Conservation (phyloP, 257 asterid genomes). For the Thymus quinquecostatus region DNA sequence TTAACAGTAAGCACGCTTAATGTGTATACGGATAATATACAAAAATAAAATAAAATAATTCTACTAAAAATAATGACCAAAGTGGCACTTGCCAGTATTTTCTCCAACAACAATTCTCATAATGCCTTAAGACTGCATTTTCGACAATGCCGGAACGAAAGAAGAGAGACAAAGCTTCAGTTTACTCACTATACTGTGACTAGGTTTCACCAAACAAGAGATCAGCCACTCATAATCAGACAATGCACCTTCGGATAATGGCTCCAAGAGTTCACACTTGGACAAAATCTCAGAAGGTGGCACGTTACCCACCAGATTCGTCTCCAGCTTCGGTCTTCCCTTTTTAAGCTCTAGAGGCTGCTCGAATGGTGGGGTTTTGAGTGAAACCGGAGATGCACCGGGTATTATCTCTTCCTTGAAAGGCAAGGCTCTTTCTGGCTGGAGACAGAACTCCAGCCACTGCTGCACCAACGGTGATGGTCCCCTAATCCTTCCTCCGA, state of each 20-base stretch:
- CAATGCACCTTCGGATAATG: constrained; percentile 64
- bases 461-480: constrained; percentile 80
- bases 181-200: constrained; percentile 30
- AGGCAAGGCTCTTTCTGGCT: constrained; percentile 64
- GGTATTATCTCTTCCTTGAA: constrained; percentile 63
- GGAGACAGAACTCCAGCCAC: constrained; percentile 92
- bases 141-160: constrained; percentile 34
- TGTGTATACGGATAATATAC: too few relatives aligned
- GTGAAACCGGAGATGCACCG: constrained; percentile 78
- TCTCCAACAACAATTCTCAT: background rate
- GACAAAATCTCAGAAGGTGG: constrained; percentile 79
- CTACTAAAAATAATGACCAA: too few relatives aligned
- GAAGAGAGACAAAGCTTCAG: constrained; percentile 36
- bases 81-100: background rate
- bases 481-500: constrained; percentile 89
- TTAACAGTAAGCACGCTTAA: too few relatives aligned
- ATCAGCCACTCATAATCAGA: constrained; percentile 73
- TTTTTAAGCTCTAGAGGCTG: constrained; percentile 35
- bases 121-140: constrained; percentile 37
- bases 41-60: too few relatives aligned
- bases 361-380: constrained; percentile 36
- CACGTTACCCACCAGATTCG: constrained; percentile 58
- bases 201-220: constrained; percentile 47
- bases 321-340: constrained; percentile 74
- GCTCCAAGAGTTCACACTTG: constrained; percentile 78